phyloP scores from a whole-genome alignment of 371 early-diverging fungal species.

The Enterospora canceri region DNA sequence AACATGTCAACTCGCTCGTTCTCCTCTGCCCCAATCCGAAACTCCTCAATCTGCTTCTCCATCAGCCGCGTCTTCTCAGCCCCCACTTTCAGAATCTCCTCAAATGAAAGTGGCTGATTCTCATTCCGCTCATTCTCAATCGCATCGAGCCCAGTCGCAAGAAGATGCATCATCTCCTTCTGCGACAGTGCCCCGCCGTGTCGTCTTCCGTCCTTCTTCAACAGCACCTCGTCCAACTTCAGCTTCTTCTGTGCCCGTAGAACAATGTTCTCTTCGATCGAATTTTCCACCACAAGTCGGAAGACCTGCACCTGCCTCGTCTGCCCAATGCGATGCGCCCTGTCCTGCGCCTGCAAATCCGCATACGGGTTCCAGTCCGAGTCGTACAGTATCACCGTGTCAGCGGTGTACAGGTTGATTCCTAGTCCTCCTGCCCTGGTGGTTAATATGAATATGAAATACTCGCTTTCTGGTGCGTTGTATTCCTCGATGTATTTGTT shows the following conservation, averaged over 20 bases:
- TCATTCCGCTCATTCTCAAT: conserved; percentile 59
- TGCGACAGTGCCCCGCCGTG: conserved; percentile 57
- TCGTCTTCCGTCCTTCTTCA: conserved; percentile 67
- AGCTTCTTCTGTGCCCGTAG: conserved; percentile 86
- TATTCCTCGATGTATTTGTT: conserved; percentile 79
- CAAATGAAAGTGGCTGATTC: conserved; percentile 71
- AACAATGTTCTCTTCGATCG: conserved; percentile 69
- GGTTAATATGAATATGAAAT: conserved; percentile 68
- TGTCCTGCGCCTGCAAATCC: conserved; percentile 96
- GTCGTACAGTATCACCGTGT: conserved; percentile 96
- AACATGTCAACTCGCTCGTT: conserved; percentile 60
- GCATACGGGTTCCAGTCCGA: conserved; percentile 99
- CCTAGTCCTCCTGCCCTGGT: conserved; percentile 90
- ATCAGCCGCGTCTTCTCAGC: conserved; percentile 77
- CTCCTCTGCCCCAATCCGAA: conserved; percentile 68
- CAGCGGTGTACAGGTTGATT: conserved; percentile 92
- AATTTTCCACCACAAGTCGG: conserved; percentile 78
- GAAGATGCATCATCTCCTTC: conserved; percentile 57
- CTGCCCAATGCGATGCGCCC: conserved; percentile 99
- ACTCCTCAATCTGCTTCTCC: conserved; percentile 68
- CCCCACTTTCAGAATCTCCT: conserved; percentile 68
- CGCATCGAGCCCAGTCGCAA: conserved; percentile 65
- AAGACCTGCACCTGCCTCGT: conserved; percentile 94
- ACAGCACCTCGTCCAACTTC: conserved; percentile 84
- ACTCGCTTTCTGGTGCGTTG: conserved; percentile 70